Evolutionary conservation across 441 rosid species (phyloP).

Genomic region (Adansonia madagascariensis): DNA sequence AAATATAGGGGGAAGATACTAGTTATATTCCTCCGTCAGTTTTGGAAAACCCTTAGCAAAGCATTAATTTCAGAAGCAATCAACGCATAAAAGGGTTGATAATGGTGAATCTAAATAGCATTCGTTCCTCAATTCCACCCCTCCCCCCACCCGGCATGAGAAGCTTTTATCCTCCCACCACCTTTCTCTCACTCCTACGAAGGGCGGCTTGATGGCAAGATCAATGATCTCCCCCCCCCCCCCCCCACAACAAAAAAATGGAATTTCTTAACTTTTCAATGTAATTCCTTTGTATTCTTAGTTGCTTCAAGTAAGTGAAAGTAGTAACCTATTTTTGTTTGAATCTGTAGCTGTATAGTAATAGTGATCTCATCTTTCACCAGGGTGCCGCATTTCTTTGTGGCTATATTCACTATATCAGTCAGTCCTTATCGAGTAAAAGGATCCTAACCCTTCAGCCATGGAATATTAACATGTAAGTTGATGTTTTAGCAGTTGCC

Average conservation of each 20-base stretch:
- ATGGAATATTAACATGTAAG: conserved; percentile 99
- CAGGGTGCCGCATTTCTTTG: conserved; percentile 91
- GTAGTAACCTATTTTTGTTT: not conserved
- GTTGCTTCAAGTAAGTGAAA: not conserved
- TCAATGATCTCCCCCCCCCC: too few species aligned
- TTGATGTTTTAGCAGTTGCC: conserved; percentile 18
- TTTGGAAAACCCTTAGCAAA: not conserved
- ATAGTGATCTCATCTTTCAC: conserved; percentile 24
- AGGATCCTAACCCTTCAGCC: conserved; percentile 72
- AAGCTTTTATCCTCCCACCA: too few species aligned
- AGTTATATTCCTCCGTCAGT: not conserved
- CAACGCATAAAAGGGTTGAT: not conserved
- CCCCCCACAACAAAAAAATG: too few species aligned
- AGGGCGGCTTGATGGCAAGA: not conserved
- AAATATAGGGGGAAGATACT: not conserved
- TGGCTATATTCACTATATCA: conserved; percentile 81
- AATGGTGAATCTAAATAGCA: conserved; percentile 7
- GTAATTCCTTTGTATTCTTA: not conserved
- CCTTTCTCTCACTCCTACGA: not conserved
- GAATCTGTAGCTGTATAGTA: not conserved
- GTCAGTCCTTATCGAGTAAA: conserved; percentile 67
- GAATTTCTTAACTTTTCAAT: not conserved
- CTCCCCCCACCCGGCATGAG: not conserved
- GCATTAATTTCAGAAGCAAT: not conserved
- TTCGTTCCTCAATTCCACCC: not conserved